Conservation (phyloP, 441 rosid genomes). For the Theobroma grandiflorum region DNA sequence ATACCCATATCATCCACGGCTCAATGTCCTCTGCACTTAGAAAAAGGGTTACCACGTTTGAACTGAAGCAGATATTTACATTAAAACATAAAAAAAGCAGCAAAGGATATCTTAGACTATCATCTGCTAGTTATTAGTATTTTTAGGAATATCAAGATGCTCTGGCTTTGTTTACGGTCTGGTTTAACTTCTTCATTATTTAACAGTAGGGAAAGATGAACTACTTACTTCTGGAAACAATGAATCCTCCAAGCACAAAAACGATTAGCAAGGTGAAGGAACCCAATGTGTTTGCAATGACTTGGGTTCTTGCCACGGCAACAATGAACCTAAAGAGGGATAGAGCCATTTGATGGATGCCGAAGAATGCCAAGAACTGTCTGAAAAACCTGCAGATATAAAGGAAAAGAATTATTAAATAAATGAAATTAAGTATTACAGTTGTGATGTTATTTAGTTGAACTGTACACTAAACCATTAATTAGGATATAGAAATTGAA, state of each 20-base stretch:
- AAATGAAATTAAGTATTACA: conserved; percentile 7
- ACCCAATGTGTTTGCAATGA: conserved; percentile 73
- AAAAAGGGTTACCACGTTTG: conserved; percentile 1
- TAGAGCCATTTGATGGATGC: conserved; percentile 88
- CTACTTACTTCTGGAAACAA: conserved; percentile 72
- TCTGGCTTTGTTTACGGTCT: not conserved
- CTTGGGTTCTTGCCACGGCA: conserved; percentile 83
- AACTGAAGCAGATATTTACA: conserved; percentile 19
- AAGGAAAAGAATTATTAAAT: not conserved
- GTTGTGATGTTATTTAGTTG: not conserved
- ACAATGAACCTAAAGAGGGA: conserved; percentile 89
- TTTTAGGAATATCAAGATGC: not conserved
- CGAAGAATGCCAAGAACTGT: conserved; percentile 74
- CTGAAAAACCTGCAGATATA: conserved; percentile 67
- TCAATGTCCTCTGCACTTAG: conserved; percentile 65
- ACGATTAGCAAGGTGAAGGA: conserved; percentile 69
- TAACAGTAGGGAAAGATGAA: not conserved
- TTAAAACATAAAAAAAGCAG: not conserved
- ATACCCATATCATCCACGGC: conserved; percentile 91
- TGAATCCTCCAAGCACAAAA: conserved; percentile 89
- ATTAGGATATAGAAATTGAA: not conserved
- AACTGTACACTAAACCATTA: not conserved
- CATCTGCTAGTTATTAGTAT: not conserved
- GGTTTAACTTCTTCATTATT: not conserved
- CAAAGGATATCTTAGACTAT: not conserved